A percentile compares a stretch with the other conserved stretches of the same genome.
These are phyloP conservation scores for Pinus taeda DNA, from an alignment of 75 land plant genomes.

Conservation along the genomic window DNA sequence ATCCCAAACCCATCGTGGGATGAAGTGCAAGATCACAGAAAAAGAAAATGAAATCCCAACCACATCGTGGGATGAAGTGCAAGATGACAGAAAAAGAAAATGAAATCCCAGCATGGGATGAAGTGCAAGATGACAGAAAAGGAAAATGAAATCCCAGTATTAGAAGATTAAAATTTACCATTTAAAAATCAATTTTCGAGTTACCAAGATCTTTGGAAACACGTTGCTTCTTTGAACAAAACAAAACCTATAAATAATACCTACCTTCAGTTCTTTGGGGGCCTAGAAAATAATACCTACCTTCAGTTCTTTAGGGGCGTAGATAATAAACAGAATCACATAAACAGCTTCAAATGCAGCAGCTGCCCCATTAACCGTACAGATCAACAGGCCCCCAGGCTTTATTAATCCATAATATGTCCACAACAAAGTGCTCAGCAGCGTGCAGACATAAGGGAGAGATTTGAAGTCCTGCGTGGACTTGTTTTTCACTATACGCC, in stretches of 20 bases:
- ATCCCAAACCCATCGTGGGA: no score
- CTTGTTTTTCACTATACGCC: neutral
- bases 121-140: neutral
- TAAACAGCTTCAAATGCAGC: conserved; percentile 37
- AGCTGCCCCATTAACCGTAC: conserved; percentile 55
- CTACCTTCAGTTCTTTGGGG: conserved; percentile 46
- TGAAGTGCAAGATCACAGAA: no score
- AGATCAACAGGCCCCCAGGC: conserved; percentile 47
- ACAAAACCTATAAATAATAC: neutral
- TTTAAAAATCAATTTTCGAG: no score
- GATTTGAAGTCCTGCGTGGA: no score
- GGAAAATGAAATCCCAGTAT: no score
- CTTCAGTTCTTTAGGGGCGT: conserved; percentile 40
- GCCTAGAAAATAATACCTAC: conserved; percentile 48
- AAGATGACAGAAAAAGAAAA: no score
- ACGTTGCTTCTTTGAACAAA: no score
- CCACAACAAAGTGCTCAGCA: conserved; percentile 60
- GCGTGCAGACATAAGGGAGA: conserved; percentile 12
- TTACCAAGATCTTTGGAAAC: no score
- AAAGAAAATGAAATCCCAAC: no score
- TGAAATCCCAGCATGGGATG: no score
- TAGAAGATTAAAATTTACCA: no score
- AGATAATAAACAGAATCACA: conserved; percentile 51
- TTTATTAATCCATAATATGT: conserved; percentile 63
- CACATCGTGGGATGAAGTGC: no score